phyloP scores from a whole-genome alignment of 169 alveolate genomes.

The Babesia bigemina region DNA sequence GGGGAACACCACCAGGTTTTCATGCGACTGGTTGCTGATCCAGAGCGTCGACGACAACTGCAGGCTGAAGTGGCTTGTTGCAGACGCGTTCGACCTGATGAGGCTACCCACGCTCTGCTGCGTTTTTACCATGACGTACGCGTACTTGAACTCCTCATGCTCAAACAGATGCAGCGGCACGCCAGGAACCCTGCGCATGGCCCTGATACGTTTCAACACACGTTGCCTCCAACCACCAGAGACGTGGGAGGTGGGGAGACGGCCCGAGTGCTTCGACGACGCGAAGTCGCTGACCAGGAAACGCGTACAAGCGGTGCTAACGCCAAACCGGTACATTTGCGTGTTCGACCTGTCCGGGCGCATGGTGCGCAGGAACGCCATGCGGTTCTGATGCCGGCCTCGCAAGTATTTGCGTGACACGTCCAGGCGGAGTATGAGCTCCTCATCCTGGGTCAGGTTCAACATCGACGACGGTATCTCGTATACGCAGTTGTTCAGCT shows the following conservation, averaged over 20 bases:
- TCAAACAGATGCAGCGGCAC: conserved; percentile 7
- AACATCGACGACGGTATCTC: conserved; percentile 60
- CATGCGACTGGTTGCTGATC: conserved; percentile 51
- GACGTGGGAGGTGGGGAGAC: not conserved
- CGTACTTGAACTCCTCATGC: conserved; percentile 19
- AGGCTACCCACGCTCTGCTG: conserved; percentile 22
- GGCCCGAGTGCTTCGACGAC: not conserved
- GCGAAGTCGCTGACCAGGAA: not conserved
- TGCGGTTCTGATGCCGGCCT: conserved; percentile 14
- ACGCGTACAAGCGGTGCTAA: not conserved
- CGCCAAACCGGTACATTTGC: conserved; percentile 30
- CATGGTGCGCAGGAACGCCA: conserved; percentile 17
- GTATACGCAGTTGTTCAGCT: conserved; percentile 51
- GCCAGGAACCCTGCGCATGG: not conserved
- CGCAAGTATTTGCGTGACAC: conserved; percentile 18
- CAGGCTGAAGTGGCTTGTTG: conserved; percentile 33
- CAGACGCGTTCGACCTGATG: conserved; percentile 7
- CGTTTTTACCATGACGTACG: conserved; percentile 57
- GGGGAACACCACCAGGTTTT: conserved; percentile 65
- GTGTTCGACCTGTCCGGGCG: not conserved
- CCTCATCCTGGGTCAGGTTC: conserved; percentile 42
- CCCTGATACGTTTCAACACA: not conserved
- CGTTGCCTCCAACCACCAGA: not conserved
- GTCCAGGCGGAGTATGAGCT: conserved; percentile 52
- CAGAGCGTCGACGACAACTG: conserved; percentile 57